Base-by-base conservation (phyloP, 2,329 filamentous ascomycete genomes). In the Byssothecium circinans region DNA sequence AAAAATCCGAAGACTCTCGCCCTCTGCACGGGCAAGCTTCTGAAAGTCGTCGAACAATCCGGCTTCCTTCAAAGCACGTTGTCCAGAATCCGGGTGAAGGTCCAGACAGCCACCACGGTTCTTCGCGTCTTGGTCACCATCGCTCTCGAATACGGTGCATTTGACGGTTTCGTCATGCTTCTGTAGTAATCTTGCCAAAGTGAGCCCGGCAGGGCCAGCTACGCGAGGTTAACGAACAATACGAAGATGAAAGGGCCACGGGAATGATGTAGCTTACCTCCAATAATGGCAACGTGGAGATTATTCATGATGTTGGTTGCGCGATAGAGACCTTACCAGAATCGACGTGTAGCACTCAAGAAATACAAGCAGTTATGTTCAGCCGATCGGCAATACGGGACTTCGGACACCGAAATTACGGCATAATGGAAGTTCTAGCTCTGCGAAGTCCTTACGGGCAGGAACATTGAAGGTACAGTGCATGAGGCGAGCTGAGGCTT, bases 71-170 rank as follows among this genome's bases (percentile, higher is more conserved):
- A 82, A 57, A 2, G 78, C 79, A 2, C 67, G 65, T 15, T 81
- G 71, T 1, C 80, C 80, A 2, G 75, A 78, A 2, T 66, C 58
- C 1, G 71, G 71, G 49, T 82, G 79, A 8, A 83, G 63, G 54
- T 82, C 79, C 2, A 83, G 71, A 0, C 74, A 76, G 8, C 80
- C 80, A 33, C 64, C 52, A n/a, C n/a, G n/a, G n/a, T n/a, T n/a
- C n/a, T n/a, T n/a, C n/a, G n/a, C n/a, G n/a, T n/a, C n/a, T 25
- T 43, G 42, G 18, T 51, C 47, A 4, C 25, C 4, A 15, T 57
- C 54, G 18, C 20, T 30, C 78, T 72, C 70, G 53, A 77, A 83
- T 14, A 83, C 65, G 2, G 72, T 76, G 43, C 73, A 69, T 6
- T 74, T 62, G 44, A 79, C 68, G 34, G 70, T 67, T 41, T 78